phyloP scores from a whole-genome alignment of 768 basidiomycete species.

The Auriculariales sp. region DNA sequence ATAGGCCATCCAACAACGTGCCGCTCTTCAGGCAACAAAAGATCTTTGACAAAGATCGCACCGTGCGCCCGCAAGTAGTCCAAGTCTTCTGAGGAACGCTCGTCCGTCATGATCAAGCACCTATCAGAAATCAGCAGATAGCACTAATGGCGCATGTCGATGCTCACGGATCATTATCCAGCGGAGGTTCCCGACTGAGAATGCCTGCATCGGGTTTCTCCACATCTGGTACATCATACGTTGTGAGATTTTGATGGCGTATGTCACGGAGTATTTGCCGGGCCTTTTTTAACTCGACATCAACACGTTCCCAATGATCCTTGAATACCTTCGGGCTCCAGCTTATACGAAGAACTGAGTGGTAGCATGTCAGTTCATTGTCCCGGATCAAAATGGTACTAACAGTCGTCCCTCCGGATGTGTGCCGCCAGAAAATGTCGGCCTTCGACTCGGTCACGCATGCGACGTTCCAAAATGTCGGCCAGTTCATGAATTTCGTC shows the following conservation, averaged over 20 bases:
- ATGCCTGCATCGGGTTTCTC: slow-evolving; percentile 4
- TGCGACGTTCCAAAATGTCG: not conserved
- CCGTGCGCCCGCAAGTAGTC: slow-evolving; percentile 9
- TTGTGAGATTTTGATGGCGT: not conserved
- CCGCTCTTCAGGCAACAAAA: slow-evolving; percentile 11
- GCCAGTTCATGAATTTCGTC: slow-evolving; percentile 2
- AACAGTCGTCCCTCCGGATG: slow-evolving; percentile 8
- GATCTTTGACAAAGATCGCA: slow-evolving; percentile 11
- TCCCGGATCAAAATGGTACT: not conserved
- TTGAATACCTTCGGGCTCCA: no score
- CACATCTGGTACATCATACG: slow-evolving; percentile 7
- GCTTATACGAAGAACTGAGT: no score
- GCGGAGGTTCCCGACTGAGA: slow-evolving; percentile 3
- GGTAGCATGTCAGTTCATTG: no score
- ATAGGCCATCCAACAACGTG: slow-evolving; percentile 10
- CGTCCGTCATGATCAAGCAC: slow-evolving; percentile 16
- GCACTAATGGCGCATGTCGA: slow-evolving; percentile 2
- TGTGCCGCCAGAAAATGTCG: slow-evolving; percentile 5
- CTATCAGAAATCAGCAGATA: not conserved
- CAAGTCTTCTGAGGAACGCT: slow-evolving; percentile 9
- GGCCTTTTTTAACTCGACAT: no score
- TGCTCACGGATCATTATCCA: slow-evolving; percentile 7
- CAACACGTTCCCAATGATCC: no score
- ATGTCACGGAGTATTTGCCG: not conserved
- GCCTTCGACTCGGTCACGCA: slow-evolving; percentile 1